Evolutionary conservation across 2,329 filamentous ascomycete species (phyloP), one percentile per base, ranked within the genome.

Genomic region (Cryphonectria parasitica): DNA sequence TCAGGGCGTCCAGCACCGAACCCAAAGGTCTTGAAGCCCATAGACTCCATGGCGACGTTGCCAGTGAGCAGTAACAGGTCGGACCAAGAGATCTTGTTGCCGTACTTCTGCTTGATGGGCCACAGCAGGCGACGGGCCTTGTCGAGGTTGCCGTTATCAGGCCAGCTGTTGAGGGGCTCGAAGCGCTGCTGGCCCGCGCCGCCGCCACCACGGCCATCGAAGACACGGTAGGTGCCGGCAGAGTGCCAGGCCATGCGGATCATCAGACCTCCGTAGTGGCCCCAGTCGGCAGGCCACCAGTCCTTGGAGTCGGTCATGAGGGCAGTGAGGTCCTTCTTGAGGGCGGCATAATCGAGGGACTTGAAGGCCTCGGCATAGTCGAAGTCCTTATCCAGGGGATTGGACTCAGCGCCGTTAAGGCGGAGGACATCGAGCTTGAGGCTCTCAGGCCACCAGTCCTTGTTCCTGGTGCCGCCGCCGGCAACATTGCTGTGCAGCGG

Each of bases 181-280:
- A 93, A 93, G 60, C 91, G 88, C 81, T 93, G 91, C 81, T 93
- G 91, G 68, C 90, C 91, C 76, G 36, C 68, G 91, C 91, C 92
- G 76, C 89, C 90, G 71, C 92, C 92, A 69, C 92, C 92, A 72
- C 92, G 91, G 52, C 92, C 92, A 75, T 94, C 92, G 67, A 85
- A 85, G 77, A 91, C 88, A 76, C 92, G 91, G 83, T 94, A 94
- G 66, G 92, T 95, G 72, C 92, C 92, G 36, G 92, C 88, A 74
- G 89, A 90, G 85, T 94, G 92, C 92, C 92, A 95, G 72, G 91
- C 90, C 90, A 94, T 90, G 70, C 92, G 91, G 78, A 95, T 86
- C 80, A 95, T 94, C 39, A 94, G 86, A 80, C 92, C 91, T 74
- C 92, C 92, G 76, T 94, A 95, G 85, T 94, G 91, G 69, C 92